phyloP scores from a whole-genome alignment of 1,284 basidiomycete genomes.

The Pisolithus thermaeus region DNA sequence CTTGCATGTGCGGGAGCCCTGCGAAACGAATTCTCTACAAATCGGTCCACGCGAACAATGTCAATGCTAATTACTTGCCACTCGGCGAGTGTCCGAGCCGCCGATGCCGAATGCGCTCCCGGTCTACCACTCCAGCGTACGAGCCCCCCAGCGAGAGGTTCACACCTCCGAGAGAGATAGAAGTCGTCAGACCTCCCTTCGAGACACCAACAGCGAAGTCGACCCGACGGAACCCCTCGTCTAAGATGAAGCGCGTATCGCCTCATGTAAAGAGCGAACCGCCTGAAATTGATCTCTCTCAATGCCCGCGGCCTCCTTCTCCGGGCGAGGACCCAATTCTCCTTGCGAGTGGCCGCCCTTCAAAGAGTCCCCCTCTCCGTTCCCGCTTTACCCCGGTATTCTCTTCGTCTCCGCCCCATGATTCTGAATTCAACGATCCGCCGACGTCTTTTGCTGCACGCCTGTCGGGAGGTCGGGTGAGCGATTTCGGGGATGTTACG shows the following conservation, averaged over 20 bases:
- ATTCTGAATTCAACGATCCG: background rate
- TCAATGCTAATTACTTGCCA: slow-evolving; percentile 46
- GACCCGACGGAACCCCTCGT: slow-evolving; percentile 30
- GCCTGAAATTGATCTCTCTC: slow-evolving; percentile 54
- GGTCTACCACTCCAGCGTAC: slow-evolving; percentile 47
- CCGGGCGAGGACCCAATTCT: slow-evolving; percentile 70
- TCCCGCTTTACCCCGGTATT: slow-evolving; percentile 23
- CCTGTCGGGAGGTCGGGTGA: slow-evolving; percentile 10
- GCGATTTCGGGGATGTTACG: slow-evolving; percentile 2
- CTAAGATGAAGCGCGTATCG: slow-evolving; percentile 15
- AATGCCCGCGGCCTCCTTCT: slow-evolving; percentile 59
- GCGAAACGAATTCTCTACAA: slow-evolving; percentile 29
- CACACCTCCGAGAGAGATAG: slow-evolving; percentile 59
- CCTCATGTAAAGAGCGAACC: slow-evolving; percentile 54
- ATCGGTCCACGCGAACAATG: slow-evolving; percentile 45
- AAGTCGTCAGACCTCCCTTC: slow-evolving; percentile 35
- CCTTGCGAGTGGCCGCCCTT: slow-evolving; percentile 37
- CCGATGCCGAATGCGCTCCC: slow-evolving; percentile 21
- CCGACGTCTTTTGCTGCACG: slow-evolving; percentile 17
- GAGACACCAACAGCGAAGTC: slow-evolving; percentile 30
- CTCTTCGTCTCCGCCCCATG: slow-evolving; percentile 20
- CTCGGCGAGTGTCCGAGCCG: slow-evolving; percentile 28
- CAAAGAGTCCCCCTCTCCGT: slow-evolving; percentile 12
- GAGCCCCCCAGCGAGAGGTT: slow-evolving; percentile 62
- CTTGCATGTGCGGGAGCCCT: slow-evolving; percentile 23